Base-by-base conservation (phyloP, 305 asterid species). In the Fraxinus albicans region DNA sequence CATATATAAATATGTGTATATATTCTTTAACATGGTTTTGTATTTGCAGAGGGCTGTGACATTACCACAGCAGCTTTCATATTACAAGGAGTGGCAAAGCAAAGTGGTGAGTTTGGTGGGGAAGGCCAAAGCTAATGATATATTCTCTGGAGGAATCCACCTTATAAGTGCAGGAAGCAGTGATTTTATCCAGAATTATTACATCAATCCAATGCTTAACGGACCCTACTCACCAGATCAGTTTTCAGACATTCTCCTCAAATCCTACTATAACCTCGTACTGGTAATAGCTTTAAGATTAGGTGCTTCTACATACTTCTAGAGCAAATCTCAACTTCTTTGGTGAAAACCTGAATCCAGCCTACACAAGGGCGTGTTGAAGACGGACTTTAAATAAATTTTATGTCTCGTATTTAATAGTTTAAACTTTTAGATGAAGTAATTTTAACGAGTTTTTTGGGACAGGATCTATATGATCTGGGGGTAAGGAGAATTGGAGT, bases 401-500 rank as follows among this genome's bases (percentile, higher is more conserved):
- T 55, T n/a, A 1, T n/a, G 25, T 55, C 65, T 0, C 25, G 25
- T 55, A 55, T 55, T n/a, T 55, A 5, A 6, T n/a, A n/a, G 65
- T 55, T 55, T 55, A n/a, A 55, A 19, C 65, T 55, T 55, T 58
- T 55, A 55, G 65, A 55, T 55, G 33, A 65, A 65, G 6, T 65
- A 29, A 27, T 29, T 10, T 29, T 34, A 13, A 5, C 25, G 40
- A 31, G 27, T 7, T 3, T 76, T 29, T 73, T 53, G 27, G 12
- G 73, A 70, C 92, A 95, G 96, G 86, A 77, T 78, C 84, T 96
- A 77, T 90, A 94, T 83, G 86, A 38, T 23, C 83, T 91, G 15
- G 98, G 99, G 81, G 99, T 87, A 15, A 87, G 98, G 81, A 94
- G 91, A 85, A 93, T 96, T n/a, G 99, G 98, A 72, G 97, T 93